A percentile compares a stretch with the other conserved stretches of the same genome.
Evolutionary conservation across 257 asterid species (phyloP).

Genomic region (Jacaranda mimosifolia): DNA sequence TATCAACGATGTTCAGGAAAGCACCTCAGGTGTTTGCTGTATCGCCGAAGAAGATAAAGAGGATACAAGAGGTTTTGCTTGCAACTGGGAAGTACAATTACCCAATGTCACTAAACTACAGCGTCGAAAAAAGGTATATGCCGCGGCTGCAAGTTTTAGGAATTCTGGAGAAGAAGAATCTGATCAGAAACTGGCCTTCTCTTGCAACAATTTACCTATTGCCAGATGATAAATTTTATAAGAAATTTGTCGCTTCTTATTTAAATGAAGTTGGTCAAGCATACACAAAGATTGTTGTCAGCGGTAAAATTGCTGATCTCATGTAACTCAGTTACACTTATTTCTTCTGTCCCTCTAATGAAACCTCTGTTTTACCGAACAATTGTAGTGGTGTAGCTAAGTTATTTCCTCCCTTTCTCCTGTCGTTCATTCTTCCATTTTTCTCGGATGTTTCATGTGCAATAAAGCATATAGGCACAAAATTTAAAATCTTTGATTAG

Average conservation of each 20-base stretch:
- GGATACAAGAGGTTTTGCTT: slow-evolving; percentile 9
- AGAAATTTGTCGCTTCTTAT: slow-evolving; percentile 18
- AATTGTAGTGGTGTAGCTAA: too few species aligned
- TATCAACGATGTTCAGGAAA: slow-evolving; percentile 1
- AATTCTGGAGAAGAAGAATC: slow-evolving; percentile 16
- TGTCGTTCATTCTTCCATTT: too few species aligned
- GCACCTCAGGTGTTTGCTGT: not conserved
- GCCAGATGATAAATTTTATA: slow-evolving; percentile 13
- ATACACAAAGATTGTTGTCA: not conserved
- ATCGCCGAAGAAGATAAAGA: slow-evolving; percentile 21
- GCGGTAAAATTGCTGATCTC: not conserved
- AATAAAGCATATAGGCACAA: too few species aligned
- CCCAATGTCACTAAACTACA: slow-evolving; percentile 3
- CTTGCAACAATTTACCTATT: not conserved
- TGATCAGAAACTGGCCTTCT: slow-evolving; percentile 23
- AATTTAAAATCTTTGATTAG: too few species aligned
- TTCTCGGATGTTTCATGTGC: too few species aligned
- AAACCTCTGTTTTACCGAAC: too few species aligned
- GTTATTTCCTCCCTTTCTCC: too few species aligned
- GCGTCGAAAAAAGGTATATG: slow-evolving; percentile 21
- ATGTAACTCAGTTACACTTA: not conserved
- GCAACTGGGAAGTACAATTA: slow-evolving; percentile 21
- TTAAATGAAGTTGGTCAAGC: not conserved
- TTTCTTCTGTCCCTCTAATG: too few species aligned
- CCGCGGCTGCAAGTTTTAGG: slow-evolving; percentile 29